Conservation (phyloP, 2,329 filamentous ascomycete species). For the Diplodia intermedia region DNA sequence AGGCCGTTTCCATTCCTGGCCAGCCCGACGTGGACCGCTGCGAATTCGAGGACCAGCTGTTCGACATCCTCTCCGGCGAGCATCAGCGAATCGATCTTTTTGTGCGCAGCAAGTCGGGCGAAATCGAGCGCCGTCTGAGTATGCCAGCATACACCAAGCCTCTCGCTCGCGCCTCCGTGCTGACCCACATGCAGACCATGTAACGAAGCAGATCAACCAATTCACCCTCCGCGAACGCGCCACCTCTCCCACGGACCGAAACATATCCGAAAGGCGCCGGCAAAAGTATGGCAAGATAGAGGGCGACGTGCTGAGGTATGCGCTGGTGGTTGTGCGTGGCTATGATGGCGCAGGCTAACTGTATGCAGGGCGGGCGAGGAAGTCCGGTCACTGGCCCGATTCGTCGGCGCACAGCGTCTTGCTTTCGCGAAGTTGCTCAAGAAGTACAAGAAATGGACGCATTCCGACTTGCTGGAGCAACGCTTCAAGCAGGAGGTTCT, state of each 20-base stretch:
- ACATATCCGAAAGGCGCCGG: constrained; percentile 53
- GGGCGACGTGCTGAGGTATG: constrained; percentile 56
- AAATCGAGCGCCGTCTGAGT: constrained; percentile 75
- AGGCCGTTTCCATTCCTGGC: constrained; percentile 76
- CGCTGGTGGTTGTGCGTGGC: constrained; percentile 32
- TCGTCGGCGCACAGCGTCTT: constrained; percentile 74
- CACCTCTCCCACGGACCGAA: constrained; percentile 27
- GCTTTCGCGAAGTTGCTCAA: constrained; percentile 85
- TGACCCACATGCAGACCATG: constrained; percentile 40
- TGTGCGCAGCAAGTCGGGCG: constrained; percentile 78
- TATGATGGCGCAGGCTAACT: constrained; percentile 20
- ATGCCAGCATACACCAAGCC: constrained; percentile 45
- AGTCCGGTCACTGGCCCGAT: constrained; percentile 72
- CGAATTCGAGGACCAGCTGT: constrained; percentile 75
- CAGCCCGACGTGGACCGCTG: constrained; percentile 62
- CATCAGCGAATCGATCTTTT: constrained; percentile 81
- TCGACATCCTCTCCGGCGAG: constrained; percentile 72
- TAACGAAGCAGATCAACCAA: constrained; percentile 49
- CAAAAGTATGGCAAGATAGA: constrained; percentile 60
- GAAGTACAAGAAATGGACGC: constrained; percentile 89
- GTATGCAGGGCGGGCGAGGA: constrained; percentile 69
- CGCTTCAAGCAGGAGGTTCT: constrained; percentile 73
- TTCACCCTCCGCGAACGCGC: constrained; percentile 38
- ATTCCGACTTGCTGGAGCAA: constrained; percentile 68
- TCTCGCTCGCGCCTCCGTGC: constrained; percentile 29